These are phyloP conservation scores for Moniliophthora roreri DNA, from an alignment of 1,284 basidiomycete species.

Conservation along the genomic window DNA sequence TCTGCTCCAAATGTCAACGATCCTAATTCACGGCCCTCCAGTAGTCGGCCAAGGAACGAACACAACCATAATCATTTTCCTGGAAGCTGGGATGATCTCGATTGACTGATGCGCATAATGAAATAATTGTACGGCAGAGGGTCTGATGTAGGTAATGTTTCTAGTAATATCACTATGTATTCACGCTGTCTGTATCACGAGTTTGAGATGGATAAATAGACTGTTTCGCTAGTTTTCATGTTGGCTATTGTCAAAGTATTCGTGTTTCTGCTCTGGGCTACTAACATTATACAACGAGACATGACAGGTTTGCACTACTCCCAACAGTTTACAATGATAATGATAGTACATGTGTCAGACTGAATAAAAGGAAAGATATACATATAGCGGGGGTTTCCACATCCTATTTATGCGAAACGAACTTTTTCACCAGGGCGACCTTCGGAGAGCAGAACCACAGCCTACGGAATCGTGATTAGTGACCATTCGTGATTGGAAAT, in stretches of 20 bases:
- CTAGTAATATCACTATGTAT: background rate
- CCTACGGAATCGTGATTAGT: conserved; percentile 40
- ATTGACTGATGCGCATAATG: background rate
- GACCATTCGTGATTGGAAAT: conserved; percentile 1
- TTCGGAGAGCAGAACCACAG: conserved; percentile 82
- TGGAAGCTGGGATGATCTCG: conserved; percentile 13
- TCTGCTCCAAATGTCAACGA: background rate
- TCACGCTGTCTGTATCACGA: background rate
- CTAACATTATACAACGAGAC: too few relatives aligned
- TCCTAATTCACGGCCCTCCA: background rate
- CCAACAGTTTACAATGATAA: too few relatives aligned
- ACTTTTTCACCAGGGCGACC: conserved; percentile 85
- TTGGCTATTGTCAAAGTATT: too few relatives aligned
- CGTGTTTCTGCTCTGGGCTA: too few relatives aligned
- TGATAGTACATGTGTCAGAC: too few relatives aligned
- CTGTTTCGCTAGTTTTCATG: background rate
- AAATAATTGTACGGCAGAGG: background rate
- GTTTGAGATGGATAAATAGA: background rate
- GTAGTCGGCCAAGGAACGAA: background rate
- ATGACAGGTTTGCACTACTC: too few relatives aligned
- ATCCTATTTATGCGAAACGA: conserved; percentile 71
- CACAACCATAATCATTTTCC: conserved; percentile 8
- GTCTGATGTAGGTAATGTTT: background rate
- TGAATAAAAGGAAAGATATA: too few relatives aligned
- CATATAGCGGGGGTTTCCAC: too few relatives aligned